These are phyloP conservation scores for Nannizziopsis barbatae DNA, from an alignment of 2,329 filamentous ascomycete species.

Conservation along the genomic window DNA sequence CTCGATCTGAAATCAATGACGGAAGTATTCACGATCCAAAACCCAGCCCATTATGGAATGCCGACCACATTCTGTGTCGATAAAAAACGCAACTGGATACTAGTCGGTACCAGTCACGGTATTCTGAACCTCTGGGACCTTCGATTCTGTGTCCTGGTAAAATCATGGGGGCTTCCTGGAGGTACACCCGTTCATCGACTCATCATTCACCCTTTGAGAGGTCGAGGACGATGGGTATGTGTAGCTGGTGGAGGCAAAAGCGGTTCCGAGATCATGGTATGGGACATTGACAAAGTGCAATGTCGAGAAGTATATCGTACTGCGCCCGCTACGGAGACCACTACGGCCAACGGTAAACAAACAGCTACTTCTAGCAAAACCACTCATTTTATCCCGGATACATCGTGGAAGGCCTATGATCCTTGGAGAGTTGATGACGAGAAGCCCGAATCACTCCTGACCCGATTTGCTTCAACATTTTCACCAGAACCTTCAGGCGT, in stretches of 20 bases:
- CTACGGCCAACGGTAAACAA: constrained; percentile 25
- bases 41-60: constrained; percentile 81
- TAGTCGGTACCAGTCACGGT: constrained; percentile 84
- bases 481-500: constrained; percentile 43
- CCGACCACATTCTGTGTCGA: constrained; percentile 88
- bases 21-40: constrained; percentile 66
- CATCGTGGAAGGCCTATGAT: constrained; percentile 54
- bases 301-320: constrained; percentile 80
- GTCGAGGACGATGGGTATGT: constrained; percentile 73
- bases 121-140: constrained; percentile 92
- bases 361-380: constrained; percentile 17
- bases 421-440: constrained; percentile 87
- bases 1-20: constrained; percentile 82
- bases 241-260: constrained; percentile 77
- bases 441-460: constrained; percentile 72
- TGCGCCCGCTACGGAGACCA: constrained; percentile 26
- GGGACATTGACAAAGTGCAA: constrained; percentile 83
- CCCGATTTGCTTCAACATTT: constrained; percentile 56
- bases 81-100: constrained; percentile 74
- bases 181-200: constrained; percentile 71
- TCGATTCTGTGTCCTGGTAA: constrained; percentile 79
- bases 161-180: constrained; percentile 76
- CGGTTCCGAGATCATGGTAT: constrained; percentile 75
- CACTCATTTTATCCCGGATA: constrained; percentile 16
- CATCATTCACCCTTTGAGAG: constrained; percentile 64